Conservation (phyloP, 192 early-diverging fungal species). For the Linderina pennispora region DNA sequence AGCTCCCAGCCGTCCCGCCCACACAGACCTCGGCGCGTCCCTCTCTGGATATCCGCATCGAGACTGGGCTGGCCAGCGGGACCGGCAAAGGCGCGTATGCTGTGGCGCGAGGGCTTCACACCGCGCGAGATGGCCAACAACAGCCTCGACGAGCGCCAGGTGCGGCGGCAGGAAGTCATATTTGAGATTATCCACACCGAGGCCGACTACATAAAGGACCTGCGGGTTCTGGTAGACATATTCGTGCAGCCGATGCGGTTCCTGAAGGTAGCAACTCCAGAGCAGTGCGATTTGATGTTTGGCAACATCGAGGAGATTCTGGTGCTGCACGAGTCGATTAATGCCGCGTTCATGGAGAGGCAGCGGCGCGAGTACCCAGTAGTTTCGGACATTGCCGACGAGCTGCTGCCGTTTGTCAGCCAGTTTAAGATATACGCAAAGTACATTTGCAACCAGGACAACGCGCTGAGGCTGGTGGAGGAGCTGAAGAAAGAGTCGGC, state of each 20-base stretch:
- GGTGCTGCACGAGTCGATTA: conserved; percentile 48
- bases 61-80: conserved; percentile 6
- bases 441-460: conserved; percentile 55
- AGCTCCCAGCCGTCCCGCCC: neutral
- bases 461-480: conserved; percentile 46
- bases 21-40: conserved; percentile 4
- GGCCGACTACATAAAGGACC: conserved; percentile 83
- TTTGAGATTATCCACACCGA: conserved; percentile 90
- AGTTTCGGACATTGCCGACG: conserved; percentile 48
- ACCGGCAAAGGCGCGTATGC: conserved; percentile 47
- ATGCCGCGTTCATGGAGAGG: conserved; percentile 48
- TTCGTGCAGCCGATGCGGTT: conserved; percentile 38
- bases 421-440: conserved; percentile 44
- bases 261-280: conserved; percentile 43
- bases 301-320: conserved; percentile 49
- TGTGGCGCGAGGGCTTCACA: conserved; percentile 50
- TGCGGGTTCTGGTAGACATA: conserved; percentile 76
- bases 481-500: conserved; percentile 40
- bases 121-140: conserved; percentile 53
- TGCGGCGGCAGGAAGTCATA: conserved; percentile 91
- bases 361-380: conserved; percentile 52
- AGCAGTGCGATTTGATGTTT: conserved; percentile 45
- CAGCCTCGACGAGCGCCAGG: conserved; percentile 59
- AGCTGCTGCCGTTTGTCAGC: conserved; percentile 46
- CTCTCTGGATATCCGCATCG: conserved; percentile 23